These are phyloP conservation scores for Lasiodiplodia sp. DNA, from an alignment of 2,329 filamentous ascomycete species.

Conservation along the genomic window DNA sequence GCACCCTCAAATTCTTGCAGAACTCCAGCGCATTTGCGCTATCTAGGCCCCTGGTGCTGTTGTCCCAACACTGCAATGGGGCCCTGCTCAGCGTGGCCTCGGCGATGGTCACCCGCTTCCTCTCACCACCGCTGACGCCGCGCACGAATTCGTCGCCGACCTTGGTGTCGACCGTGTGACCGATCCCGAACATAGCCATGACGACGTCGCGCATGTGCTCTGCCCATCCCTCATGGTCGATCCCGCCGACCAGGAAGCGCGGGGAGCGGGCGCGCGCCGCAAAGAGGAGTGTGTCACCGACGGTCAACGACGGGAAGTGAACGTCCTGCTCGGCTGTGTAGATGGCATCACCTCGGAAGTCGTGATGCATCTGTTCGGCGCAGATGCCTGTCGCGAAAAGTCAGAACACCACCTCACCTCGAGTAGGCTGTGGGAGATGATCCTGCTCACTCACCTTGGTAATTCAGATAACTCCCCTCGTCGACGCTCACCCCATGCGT, in stretches of 20 bases:
- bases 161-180: constrained; percentile 74
- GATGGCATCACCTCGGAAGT: constrained; percentile 84
- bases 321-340: constrained; percentile 87
- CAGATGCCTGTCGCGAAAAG: constrained; percentile 59
- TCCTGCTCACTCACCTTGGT: constrained; percentile 66
- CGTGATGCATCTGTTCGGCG: constrained; percentile 76
- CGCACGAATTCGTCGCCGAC: constrained; percentile 79
- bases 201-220: constrained; percentile 73
- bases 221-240: constrained; percentile 63
- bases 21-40: constrained; percentile 80
- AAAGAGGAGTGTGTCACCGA: constrained; percentile 81
- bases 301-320: constrained; percentile 78
- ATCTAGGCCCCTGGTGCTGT: constrained; percentile 76
- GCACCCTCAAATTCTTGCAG: constrained; percentile 71
- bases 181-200: constrained; percentile 78
- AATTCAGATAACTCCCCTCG: constrained; percentile 77
- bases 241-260: constrained; percentile 65
- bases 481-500: constrained; percentile 81
- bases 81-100: constrained; percentile 75
- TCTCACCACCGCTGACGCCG: constrained; percentile 77
- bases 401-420: too few species aligned
- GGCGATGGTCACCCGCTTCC: constrained; percentile 82
- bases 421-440: too few species aligned
- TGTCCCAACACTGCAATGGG: constrained; percentile 77
- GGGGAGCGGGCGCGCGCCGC: constrained; percentile 75